Evolutionary conservation across 2,329 filamentous ascomycete genomes (phyloP).

Genomic region (Ceratocystis colombiana): DNA sequence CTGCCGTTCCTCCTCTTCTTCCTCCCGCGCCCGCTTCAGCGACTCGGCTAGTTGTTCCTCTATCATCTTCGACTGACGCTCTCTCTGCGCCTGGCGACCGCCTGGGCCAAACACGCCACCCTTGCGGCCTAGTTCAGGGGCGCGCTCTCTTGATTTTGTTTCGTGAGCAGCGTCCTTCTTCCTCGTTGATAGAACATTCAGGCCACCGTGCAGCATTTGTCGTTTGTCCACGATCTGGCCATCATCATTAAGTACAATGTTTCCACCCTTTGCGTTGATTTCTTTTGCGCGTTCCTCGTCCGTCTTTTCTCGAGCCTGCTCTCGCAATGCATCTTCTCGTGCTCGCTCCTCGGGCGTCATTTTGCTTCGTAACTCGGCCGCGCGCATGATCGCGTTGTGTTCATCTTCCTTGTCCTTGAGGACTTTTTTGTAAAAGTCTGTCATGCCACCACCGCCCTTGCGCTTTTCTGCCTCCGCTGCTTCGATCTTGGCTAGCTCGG

Average conservation of each 20-base stretch:
- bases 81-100: constrained; percentile 53
- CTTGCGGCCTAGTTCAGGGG: constrained; percentile 27
- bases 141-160: constrained; percentile 15
- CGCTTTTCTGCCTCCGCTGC: constrained; percentile 56
- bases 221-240: constrained; percentile 75
- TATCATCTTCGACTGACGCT: constrained; percentile 68
- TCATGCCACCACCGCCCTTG: constrained; percentile 54
- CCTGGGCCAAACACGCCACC: constrained; percentile 32
- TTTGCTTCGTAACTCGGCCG: constrained; percentile 48
- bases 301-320: constrained; percentile 39
- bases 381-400: constrained; percentile 59
- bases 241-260: constrained; percentile 66
- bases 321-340: constrained; percentile 28
- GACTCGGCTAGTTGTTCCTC: constrained; percentile 65
- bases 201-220: constrained; percentile 63
- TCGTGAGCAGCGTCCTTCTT: constrained; percentile 14
- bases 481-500: constrained; percentile 57
- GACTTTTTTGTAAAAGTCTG: constrained; percentile 65
- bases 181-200: constrained; percentile 52
- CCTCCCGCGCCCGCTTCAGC: constrained; percentile 59
- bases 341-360: constrained; percentile 32
- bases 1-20: constrained; percentile 53
- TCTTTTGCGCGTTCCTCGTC: constrained; percentile 57
- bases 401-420: constrained; percentile 59
- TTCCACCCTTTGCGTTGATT: constrained; percentile 51